Percentiles rank a stretch among this genome's conserved stretches.
Evolutionary conservation across 805 yeast species (phyloP).

Genomic region (Myxozyma udenii): DNA sequence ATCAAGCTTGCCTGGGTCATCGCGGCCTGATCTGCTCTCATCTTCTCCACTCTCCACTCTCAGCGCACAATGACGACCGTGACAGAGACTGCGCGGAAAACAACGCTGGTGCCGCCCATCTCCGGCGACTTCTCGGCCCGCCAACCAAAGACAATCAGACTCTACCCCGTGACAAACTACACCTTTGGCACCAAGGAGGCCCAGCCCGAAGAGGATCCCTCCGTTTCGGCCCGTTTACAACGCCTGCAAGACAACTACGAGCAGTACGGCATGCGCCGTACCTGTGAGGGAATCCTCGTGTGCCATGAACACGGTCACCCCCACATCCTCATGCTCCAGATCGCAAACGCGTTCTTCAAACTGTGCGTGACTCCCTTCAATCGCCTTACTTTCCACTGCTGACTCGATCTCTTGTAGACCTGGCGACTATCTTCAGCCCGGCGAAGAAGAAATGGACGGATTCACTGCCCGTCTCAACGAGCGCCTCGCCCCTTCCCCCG

Average conservation of each 20-base stretch:
- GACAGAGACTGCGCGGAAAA: conserved; percentile 29
- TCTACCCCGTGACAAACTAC: conserved; percentile 38
- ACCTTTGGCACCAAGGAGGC: conserved; percentile 36
- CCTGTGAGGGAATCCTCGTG: conserved; percentile 36
- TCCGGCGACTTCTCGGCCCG: conserved; percentile 30
- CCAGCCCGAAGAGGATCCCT: conserved; percentile 37
- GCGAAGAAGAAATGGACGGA: conserved; percentile 34
- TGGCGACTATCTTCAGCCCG: conserved; percentile 33
- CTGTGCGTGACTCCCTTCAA: conserved; percentile 14
- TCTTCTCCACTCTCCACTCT: too few species aligned
- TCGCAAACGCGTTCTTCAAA: conserved; percentile 38
- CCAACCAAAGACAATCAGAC: conserved; percentile 33
- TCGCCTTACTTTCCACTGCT: not conserved
- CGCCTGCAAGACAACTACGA: conserved; percentile 36
- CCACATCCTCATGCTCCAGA: conserved; percentile 35
- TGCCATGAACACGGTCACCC: conserved; percentile 40
- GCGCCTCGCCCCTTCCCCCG: conserved; percentile 28
- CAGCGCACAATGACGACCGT: conserved; percentile 29
- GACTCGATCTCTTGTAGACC: conserved; percentile 22
- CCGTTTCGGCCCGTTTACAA: conserved; percentile 34
- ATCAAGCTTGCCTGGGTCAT: too few species aligned
- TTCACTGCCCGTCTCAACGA: conserved; percentile 30
- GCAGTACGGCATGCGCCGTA: conserved; percentile 35
- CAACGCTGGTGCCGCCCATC: conserved; percentile 28
- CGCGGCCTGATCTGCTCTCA: too few species aligned